phyloP scores from a whole-genome alignment of 768 basidiomycete genomes.

The Omphalotus guepiniiformis region DNA sequence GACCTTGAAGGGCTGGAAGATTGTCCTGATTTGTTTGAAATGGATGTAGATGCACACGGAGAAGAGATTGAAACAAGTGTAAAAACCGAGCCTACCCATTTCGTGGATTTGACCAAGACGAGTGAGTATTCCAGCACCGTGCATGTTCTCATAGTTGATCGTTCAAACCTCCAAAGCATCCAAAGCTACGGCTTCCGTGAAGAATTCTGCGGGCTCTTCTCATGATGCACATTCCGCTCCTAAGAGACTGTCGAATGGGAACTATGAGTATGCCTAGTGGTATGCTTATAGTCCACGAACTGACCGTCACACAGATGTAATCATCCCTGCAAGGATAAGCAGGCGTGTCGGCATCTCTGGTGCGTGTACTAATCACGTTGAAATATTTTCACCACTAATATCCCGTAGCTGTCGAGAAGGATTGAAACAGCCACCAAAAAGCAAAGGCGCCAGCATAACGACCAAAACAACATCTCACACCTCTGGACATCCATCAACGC shows the following conservation, averaged over 20 bases:
- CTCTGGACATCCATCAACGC: conserved; percentile 6
- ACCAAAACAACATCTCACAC: conserved; percentile 9
- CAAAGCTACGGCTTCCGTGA: no score
- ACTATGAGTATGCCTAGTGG: conserved; percentile 45
- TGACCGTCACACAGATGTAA: conserved; percentile 53
- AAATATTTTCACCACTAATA: conserved; percentile 6
- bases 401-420: conserved; percentile 70
- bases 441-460: conserved; percentile 10
- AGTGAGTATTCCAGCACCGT: no score
- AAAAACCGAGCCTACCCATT: conserved; percentile 16
- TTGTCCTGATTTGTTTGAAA: conserved; percentile 64
- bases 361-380: conserved; percentile 24
- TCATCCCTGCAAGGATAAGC: conserved; percentile 77
- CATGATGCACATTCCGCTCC: conserved; percentile 13
- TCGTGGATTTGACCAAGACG: conserved; percentile 33
- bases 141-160: no score
- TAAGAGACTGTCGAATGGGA: conserved; percentile 55
- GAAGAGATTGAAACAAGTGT: conserved; percentile 21
- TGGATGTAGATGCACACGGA: conserved; percentile 38
- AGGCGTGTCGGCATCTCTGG: conserved; percentile 75
- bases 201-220: no score
- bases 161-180: no score
- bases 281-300: background rate
- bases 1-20: conserved; percentile 66
- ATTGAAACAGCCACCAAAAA: conserved; percentile 42